Percentiles rank a stretch among this genome's conserved stretches.
Conservation (phyloP, 768 basidiomycete genomes). For the Cystoderma amianthinum region DNA sequence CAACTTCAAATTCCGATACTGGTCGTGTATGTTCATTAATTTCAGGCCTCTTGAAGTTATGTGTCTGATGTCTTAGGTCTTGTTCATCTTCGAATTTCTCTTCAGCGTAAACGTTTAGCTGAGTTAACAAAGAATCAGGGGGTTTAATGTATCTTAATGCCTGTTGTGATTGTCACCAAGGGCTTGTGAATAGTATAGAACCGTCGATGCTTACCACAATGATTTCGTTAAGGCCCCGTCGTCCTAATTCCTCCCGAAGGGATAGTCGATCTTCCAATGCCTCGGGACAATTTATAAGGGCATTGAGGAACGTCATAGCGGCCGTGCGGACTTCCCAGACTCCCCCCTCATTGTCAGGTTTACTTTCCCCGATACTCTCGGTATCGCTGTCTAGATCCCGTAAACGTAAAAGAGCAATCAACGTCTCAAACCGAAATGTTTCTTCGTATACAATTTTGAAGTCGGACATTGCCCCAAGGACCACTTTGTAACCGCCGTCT, state of each 20-base stretch:
- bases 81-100: slow-evolving; percentile 90
- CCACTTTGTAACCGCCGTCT: slow-evolving; percentile 63
- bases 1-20: slow-evolving; percentile 43
- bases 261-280: slow-evolving; percentile 72
- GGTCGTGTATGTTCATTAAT: slow-evolving; percentile 22
- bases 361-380: slow-evolving; percentile 22
- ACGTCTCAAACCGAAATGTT: slow-evolving; percentile 70
- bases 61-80: slow-evolving; percentile 67
- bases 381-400: slow-evolving; percentile 31
- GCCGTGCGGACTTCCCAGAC: slow-evolving; percentile 79
- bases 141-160: slow-evolving; percentile 69
- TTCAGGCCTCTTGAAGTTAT: too few relatives aligned
- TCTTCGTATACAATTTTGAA: slow-evolving; percentile 68
- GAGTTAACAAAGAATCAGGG: slow-evolving; percentile 65
- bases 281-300: slow-evolving; percentile 70
- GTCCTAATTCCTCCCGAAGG: slow-evolving; percentile 75
- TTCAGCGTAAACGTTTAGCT: slow-evolving; percentile 76
- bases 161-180: slow-evolving; percentile 27
- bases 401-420: slow-evolving; percentile 57
- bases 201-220: slow-evolving; percentile 59
- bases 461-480: slow-evolving; percentile 77
- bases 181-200: too few relatives aligned
- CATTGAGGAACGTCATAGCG: slow-evolving; percentile 74
- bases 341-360: slow-evolving; percentile 47
- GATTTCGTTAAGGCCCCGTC: slow-evolving; percentile 78